Conservation (phyloP, 2,329 filamentous ascomycete genomes). For the Thielaviopsis punctulata region DNA sequence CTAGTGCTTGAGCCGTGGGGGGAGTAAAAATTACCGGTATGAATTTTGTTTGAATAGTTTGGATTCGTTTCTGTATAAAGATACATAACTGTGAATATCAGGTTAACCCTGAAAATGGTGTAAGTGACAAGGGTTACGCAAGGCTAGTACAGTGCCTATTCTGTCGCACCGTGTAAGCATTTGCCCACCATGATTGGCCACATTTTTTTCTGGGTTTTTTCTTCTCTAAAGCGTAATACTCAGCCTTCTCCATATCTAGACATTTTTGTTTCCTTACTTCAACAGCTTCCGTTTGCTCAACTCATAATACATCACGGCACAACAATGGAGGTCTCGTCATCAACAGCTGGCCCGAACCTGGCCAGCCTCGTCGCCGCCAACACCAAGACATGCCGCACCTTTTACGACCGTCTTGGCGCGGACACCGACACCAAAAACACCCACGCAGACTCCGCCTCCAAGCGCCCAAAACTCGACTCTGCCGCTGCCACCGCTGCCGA, state of each 20-base stretch:
- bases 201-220: background rate
- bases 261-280: background rate
- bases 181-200: background rate
- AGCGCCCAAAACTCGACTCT: constrained; percentile 24
- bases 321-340: constrained; percentile 7
- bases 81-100: background rate
- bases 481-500: constrained; percentile 13
- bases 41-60: background rate
- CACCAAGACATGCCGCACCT: no score
- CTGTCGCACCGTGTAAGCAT: background rate
- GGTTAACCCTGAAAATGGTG: no score
- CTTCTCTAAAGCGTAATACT: background rate
- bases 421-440: constrained; percentile 11
- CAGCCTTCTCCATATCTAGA: background rate
- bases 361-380: constrained; percentile 11
- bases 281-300: background rate
- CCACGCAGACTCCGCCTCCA: constrained; percentile 15
- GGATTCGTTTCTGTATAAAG: background rate
- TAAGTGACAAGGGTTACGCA: no score
- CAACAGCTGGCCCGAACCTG: constrained; percentile 5
- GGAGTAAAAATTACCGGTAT: background rate
- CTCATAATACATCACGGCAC: background rate
- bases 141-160: no score
- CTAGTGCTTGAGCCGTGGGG: background rate
- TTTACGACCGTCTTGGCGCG: no score